Base-by-base conservation (phyloP, 1,284 basidiomycete genomes). In the Ceratobasidium sp. region DNA sequence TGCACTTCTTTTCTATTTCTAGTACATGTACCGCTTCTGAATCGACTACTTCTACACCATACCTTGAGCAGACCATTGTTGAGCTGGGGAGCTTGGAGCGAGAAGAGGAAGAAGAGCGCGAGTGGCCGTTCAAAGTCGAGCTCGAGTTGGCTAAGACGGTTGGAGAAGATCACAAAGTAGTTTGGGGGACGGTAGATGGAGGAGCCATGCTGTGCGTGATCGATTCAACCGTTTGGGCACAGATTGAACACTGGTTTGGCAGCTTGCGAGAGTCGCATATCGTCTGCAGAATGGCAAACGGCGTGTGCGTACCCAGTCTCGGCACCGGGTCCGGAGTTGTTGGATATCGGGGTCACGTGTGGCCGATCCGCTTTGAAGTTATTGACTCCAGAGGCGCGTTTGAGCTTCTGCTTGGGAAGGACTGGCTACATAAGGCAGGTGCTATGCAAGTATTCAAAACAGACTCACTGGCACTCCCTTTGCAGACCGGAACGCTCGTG, bases 361-460 rank as follows among this genome's bases (percentile, higher is more conserved):
- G 62, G 62, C 62, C 46, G 26, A 34, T 65, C 36, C 3, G 36
- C 3, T n/a, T n/a, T n/a, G n/a, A n/a, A n/a, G n/a, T n/a, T n/a
- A n/a, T n/a, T n/a, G n/a, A n/a, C n/a, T n/a, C 53, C 53, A n/a
- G 62, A 65, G 62, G 62, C 1, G 46, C 62, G 2, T 65, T 65
- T 18, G 62, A 52, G 48, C 21, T 65, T 2, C 34, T 65, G 3
- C 9, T 65, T 6, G 62, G 62, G 5, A 65, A 65, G 48, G 32
- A 52, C 16, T 65, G 62, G 62, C 32, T 65, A 2, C n/a, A 28
- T 12, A 6, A 21, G 30, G 48, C 62, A 23, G 46, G 50, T 34
- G 46, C 48, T 1, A n/a, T 10, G 10, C 62, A 65, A 41, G 9
- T 52, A 4, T 65, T 53, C n/a, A 2, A 8, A 39, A 52, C 34